These are phyloP conservation scores for thale cress (Arabidopsis thaliana) DNA, from an alignment of 345 rosid genomes.

Conservation along the genomic window DNA sequence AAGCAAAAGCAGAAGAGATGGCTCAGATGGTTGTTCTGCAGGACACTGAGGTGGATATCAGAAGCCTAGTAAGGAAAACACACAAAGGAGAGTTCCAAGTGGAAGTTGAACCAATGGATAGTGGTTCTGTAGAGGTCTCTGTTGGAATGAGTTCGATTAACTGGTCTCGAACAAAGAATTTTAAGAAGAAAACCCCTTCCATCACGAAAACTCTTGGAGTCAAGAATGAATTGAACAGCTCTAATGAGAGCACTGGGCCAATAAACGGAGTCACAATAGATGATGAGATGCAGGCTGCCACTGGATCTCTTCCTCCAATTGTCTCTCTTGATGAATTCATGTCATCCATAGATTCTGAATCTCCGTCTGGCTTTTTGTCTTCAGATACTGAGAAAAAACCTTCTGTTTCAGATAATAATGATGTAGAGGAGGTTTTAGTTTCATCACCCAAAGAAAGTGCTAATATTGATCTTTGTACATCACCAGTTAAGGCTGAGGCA, in stretches of 20 bases:
- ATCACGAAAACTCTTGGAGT: slow-evolving; percentile 8
- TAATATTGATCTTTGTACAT: slow-evolving; percentile 33
- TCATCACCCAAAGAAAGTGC: slow-evolving; percentile 48
- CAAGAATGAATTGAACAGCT: slow-evolving; percentile 27
- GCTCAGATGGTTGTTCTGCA: slow-evolving; percentile 94
- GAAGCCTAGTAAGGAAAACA: slow-evolving; percentile 86
- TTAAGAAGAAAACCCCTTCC: slow-evolving; percentile 42
- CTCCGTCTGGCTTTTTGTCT: slow-evolving; percentile 69
- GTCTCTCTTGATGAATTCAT: slow-evolving; percentile 89
- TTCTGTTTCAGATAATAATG: slow-evolving; percentile 44
- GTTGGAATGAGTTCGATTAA: slow-evolving; percentile 51
- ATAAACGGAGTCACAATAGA: slow-evolving; percentile 73
- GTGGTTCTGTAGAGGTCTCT: slow-evolving; percentile 64
- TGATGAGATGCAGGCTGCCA: slow-evolving; percentile 67
- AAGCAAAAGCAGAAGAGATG: slow-evolving; percentile 91
- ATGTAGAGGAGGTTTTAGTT: slow-evolving; percentile 38
- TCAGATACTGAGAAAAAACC: slow-evolving; percentile 50
- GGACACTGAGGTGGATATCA: slow-evolving; percentile 70
- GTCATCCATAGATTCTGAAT: slow-evolving; percentile 75
- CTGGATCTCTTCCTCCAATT: slow-evolving; percentile 84
- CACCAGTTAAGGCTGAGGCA: slow-evolving; percentile 17
- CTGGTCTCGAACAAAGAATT: slow-evolving; percentile 40
- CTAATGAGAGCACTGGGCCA: slow-evolving; percentile 49
- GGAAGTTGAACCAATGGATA: slow-evolving; percentile 68
- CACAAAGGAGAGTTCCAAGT: slow-evolving; percentile 97